Base-by-base conservation (phyloP, 1,284 basidiomycete species). In the Ceratobasidium papillatum region DNA sequence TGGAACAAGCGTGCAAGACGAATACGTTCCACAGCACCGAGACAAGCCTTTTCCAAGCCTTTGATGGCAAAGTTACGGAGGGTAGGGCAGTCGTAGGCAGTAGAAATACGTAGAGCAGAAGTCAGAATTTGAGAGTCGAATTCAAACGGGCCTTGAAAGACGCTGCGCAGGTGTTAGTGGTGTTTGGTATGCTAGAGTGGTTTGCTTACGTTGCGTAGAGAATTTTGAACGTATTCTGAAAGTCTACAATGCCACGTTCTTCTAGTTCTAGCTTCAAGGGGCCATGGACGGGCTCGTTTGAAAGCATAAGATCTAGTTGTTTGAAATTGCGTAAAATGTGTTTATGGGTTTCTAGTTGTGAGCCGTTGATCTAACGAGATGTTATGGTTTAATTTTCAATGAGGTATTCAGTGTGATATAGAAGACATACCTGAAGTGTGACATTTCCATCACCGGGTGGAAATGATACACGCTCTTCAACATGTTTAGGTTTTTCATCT, bases 61-160 rank as follows among this genome's bases (percentile, higher is more conserved):
- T 30, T 43, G 30, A 71, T 71, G 14, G 54, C 41, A 36, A 45
- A 71, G 0, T n/a, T 25, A 5, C 68, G 68, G 12, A 71, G 68
- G 4, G 25, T 3, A 4, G 54, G 56, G 30, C 47, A 49, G 3
- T 36, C 68, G 41, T 59, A 71, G 30, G 0, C 9, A 9, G 56
- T 71, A 3, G 68, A 52, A 12, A 47, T n/a, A 19, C 68, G 54
- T 14, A 71, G 68, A 27, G 68, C 68, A 27, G 68, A 71, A 2
- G 19, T n/a, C 14, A 69, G 38, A 7, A 36, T 69, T 12, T 30
- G 5, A 22, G 14, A 3, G 22, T 41, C 49, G 32, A 69, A 69
- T 27, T 56, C 51, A 30, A 43, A 56, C 0, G 51, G 34, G n/a
- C 36, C 49, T 1, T 69, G 34, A 41, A 69, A 3, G 2, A 36